phyloP scores from a whole-genome alignment of 305 asterid species.

The Fraxinus sp. region DNA sequence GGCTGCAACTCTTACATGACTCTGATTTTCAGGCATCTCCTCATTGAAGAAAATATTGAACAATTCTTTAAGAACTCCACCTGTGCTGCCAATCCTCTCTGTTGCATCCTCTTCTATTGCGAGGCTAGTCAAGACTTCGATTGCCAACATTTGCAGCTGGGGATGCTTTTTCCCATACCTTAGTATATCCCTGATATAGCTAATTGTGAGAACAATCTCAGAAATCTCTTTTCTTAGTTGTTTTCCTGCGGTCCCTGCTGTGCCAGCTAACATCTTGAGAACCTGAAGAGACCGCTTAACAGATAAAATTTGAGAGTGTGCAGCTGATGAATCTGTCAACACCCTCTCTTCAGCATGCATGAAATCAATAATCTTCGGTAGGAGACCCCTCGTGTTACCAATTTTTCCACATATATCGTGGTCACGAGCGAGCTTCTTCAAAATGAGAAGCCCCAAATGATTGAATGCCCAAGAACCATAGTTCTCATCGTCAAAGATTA shows the following conservation, averaged over 20 bases:
- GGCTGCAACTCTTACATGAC: constrained; percentile 58
- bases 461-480: constrained; percentile 76
- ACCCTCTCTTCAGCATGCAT: constrained; percentile 67
- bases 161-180: constrained; percentile 66
- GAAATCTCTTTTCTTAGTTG: constrained; percentile 78
- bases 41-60: constrained; percentile 60
- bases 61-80: constrained; percentile 70
- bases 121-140: constrained; percentile 62
- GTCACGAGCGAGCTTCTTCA: constrained; percentile 87
- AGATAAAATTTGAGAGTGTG: constrained; percentile 60
- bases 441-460: constrained; percentile 76
- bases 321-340: constrained; percentile 44
- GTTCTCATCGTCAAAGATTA: constrained; percentile 42
- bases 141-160: constrained; percentile 62
- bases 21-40: constrained; percentile 25
- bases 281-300: constrained; percentile 79
- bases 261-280: constrained; percentile 72
- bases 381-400: constrained; percentile 76
- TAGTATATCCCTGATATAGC: constrained; percentile 68
- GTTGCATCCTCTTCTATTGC: constrained; percentile 83
- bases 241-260: constrained; percentile 75
- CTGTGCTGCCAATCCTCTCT: constrained; percentile 78
- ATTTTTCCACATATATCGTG: constrained; percentile 79
- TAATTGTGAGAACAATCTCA: constrained; percentile 74
- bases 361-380: constrained; percentile 79